Percentiles rank a stretch among this genome's conserved stretches.
phyloP scores from a whole-genome alignment of 345 rosid genomes.

The Capsella bursapastoris region DNA sequence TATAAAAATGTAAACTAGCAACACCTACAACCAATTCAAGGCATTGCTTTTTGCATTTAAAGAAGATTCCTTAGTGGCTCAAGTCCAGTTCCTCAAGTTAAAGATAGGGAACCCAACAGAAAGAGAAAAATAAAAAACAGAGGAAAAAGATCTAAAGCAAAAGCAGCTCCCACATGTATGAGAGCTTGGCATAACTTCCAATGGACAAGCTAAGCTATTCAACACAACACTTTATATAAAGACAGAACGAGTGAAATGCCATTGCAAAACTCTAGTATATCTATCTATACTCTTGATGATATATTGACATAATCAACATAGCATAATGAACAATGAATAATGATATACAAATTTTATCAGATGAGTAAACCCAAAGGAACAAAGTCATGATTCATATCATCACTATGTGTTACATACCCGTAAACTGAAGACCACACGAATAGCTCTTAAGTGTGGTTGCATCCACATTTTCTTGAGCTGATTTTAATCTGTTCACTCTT shows the following conservation, averaged over 20 bases:
- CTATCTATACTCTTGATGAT: conserved; percentile 19
- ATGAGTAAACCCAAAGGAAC: background rate
- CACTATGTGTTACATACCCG: conserved; percentile 31
- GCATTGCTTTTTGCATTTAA: conserved; percentile 20
- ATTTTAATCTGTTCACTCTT: conserved; percentile 77
- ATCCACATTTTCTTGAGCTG: conserved; percentile 65
- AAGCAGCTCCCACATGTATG: conserved; percentile 38
- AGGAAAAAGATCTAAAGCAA: conserved; percentile 36
- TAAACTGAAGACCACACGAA: conserved; percentile 67
- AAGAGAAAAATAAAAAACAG: background rate
- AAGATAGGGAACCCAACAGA: conserved; percentile 12
- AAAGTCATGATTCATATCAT: background rate
- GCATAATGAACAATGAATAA: conserved; percentile 4
- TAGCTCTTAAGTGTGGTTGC: conserved; percentile 58
- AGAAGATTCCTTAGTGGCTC: conserved; percentile 39
- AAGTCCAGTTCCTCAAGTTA: conserved; percentile 19
- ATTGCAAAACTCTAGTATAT: background rate
- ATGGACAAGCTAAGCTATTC: background rate
- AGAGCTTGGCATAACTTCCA: conserved; percentile 22
- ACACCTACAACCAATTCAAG: conserved; percentile 4
- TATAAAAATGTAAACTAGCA: conserved; percentile 30
- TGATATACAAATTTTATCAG: background rate
- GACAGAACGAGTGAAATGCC: conserved; percentile 2
- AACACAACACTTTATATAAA: background rate
- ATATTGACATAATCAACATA: too few species aligned